Evolutionary conservation across 179 eudicot species (phyloP).

Genomic region (Beta macrorhiza): DNA sequence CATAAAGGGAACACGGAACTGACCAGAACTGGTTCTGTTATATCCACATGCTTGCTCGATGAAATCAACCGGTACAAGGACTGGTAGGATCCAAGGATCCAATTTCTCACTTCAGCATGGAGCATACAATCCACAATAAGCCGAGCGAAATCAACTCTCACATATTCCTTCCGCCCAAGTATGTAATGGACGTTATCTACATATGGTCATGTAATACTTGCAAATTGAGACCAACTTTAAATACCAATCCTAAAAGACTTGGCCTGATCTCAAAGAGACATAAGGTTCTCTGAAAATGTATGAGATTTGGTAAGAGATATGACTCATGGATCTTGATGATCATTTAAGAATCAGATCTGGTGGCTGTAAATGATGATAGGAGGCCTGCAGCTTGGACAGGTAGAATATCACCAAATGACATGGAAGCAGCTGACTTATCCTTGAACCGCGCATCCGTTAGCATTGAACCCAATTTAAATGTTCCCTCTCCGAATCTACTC

Average conservation of each 20-base stretch:
- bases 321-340: background rate
- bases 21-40: background rate
- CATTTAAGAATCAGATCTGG: constrained; percentile 66
- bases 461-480: constrained; percentile 83
- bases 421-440: constrained; percentile 58
- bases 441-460: constrained; percentile 78
- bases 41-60: background rate
- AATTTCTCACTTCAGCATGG: background rate
- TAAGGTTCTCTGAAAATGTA: background rate
- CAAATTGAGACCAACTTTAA: constrained; percentile 1
- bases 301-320: constrained; percentile 1
- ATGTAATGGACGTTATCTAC: background rate
- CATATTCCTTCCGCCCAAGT: background rate
- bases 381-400: constrained; percentile 97
- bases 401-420: constrained; percentile 81
- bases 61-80: background rate
- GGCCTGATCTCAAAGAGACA: background rate
- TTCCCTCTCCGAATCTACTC: constrained; percentile 92
- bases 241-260: background rate
- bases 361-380: constrained; percentile 75
- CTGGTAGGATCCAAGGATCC: background rate
- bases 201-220: background rate
- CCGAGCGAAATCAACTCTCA: background rate
- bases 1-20: background rate
- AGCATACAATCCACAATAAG: background rate